These are phyloP conservation scores for Artemisia argyi DNA, from an alignment of 129 eudicot species.

Conservation along the genomic window DNA sequence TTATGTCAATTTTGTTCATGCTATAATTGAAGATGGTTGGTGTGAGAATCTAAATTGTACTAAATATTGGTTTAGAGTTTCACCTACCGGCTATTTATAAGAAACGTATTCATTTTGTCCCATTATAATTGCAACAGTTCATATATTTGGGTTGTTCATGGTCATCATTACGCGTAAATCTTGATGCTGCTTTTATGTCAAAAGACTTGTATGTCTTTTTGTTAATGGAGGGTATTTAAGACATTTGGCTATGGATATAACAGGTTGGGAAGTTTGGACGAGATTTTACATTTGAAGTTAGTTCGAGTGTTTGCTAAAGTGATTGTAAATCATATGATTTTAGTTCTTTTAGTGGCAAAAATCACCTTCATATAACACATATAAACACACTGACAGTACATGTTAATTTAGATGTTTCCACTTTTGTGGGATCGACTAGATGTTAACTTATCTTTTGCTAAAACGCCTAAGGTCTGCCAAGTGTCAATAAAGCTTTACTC, in stretches of 20 bases:
- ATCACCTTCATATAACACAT: not conserved
- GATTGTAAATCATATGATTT: not conserved
- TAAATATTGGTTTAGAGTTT: conserved; percentile 35
- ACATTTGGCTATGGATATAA: not conserved
- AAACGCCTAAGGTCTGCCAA: not conserved
- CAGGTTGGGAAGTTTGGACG: not conserved
- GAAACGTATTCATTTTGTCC: not conserved
- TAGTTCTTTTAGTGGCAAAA: not conserved
- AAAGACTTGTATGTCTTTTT: not conserved
- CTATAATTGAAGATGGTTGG: conserved; percentile 44
- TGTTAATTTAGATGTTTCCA: not conserved
- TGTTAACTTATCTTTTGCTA: no score
- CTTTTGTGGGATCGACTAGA: not conserved
- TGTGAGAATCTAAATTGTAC: conserved; percentile 50
- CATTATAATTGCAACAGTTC: conserved; percentile 1
- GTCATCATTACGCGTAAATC: not conserved
- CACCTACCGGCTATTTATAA: conserved; percentile 41
- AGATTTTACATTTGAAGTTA: not conserved
- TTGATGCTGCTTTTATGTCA: not conserved
- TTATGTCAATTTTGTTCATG: conserved; percentile 21
- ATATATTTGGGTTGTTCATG: not conserved
- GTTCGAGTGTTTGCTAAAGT: conserved; percentile 3
- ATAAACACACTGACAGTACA: no score
- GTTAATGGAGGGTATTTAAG: conserved; percentile 3
- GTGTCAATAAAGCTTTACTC: not conserved